These are phyloP conservation scores for Cytospora piceicola DNA, from an alignment of 2,329 filamentous ascomycete species.

Conservation along the genomic window DNA sequence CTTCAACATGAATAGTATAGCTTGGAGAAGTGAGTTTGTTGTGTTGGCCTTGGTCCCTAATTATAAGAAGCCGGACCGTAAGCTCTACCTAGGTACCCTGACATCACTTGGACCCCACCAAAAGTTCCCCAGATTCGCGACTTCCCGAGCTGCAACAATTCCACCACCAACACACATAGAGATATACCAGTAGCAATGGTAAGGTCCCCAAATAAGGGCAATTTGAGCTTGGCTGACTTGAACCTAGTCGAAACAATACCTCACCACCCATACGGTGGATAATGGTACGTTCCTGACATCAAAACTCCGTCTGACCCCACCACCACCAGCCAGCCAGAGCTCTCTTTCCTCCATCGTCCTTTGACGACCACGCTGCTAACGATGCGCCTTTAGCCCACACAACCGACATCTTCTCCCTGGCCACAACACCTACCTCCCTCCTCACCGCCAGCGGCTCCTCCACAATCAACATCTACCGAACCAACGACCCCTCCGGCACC, in stretches of 20 bases:
- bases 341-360: no score
- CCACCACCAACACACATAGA: slow-evolving; percentile 29
- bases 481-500: slow-evolving; percentile 59
- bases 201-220: slow-evolving; percentile 26
- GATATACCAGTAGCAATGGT: slow-evolving; percentile 49
- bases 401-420: slow-evolving; percentile 83
- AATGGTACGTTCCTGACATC: slow-evolving; percentile 62
- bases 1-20: neutral
- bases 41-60: neutral
- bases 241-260: slow-evolving; percentile 94
- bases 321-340: slow-evolving; percentile 38
- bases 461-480: slow-evolving; percentile 79
- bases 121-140: slow-evolving; percentile 20
- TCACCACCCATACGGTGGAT: slow-evolving; percentile 89
- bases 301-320: slow-evolving; percentile 36
- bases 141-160: slow-evolving; percentile 31
- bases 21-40: neutral
- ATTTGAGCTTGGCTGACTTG: slow-evolving; percentile 27
- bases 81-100: slow-evolving; percentile 17
- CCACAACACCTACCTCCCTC: slow-evolving; percentile 72
- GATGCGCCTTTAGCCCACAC: slow-evolving; percentile 66
- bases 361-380: slow-evolving; percentile 21
- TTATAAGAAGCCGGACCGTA: slow-evolving; percentile 4
- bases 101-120: slow-evolving; percentile 30
- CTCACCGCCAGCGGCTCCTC: slow-evolving; percentile 87